Base-by-base conservation (phyloP, 805 yeast species). In the Priceomyces haplophilus region DNA sequence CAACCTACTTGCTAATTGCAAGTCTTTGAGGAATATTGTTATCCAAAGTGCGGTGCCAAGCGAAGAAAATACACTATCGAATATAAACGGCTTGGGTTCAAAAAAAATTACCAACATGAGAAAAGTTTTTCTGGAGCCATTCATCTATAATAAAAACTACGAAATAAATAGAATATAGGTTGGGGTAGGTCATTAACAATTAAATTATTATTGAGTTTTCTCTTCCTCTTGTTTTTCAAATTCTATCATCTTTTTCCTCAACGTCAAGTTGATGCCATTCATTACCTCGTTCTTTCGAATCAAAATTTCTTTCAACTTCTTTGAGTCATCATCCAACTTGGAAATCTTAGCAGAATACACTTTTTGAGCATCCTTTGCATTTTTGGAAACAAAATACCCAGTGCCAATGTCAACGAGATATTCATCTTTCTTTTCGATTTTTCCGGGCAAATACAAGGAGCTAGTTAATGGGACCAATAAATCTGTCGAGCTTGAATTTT, bases 401-500 rank as follows among this genome's bases (percentile, higher is more conserved):
- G 99, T 93, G 27, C 99, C 99, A 19, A 93, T 83, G 59, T 93
- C 99, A 7, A 93, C 96, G 59, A 93, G 71, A 54, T 84, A 93
- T 45, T 76, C 80, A 46, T 82, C 76, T 40, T 75, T 75, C 44
- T 84, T 79, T 34, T 73, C 71, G 40, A 87, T 75, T 41, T 71
- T 77, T 2, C 98, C 99, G 3, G 97, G 96, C 20, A 93, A 84
- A 52, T 93, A 93, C 32, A 93, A 68, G 0, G 97, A 88, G 15
- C 89, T 75, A 0, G 98, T 88, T 47, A 95, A 73, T 4, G 99
- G 99, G 1, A 93, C 88, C 48, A 93, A 69, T 16, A 91, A 61
- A 25, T 79, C 76, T 36, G 75, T 66, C 1, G 73, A 67, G 30
- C 45, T 45, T 15, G 61, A 47, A 16, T 44, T 42, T 44, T 75